Conservation (phyloP, 805 yeast genomes). For the Starmerella vitae region DNA sequence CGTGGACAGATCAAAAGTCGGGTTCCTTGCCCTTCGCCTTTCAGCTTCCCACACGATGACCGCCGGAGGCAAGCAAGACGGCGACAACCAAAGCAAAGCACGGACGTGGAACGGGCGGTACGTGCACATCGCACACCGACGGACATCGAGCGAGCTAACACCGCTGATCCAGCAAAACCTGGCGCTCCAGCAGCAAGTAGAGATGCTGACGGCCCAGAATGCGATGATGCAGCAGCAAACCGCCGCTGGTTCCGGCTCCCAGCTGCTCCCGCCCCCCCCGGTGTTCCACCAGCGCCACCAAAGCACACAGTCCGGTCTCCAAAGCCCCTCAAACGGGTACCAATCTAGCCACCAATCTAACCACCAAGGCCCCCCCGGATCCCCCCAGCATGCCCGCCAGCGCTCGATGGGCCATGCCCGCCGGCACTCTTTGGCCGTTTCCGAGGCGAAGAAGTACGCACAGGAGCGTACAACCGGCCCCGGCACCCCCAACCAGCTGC, state of each 20-base stretch:
- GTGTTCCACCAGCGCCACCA: conserved; percentile 5
- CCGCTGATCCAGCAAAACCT: conserved; percentile 72
- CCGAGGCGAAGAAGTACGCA: conserved; percentile 94
- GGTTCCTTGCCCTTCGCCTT: too few species aligned
- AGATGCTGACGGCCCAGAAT: conserved; percentile 81
- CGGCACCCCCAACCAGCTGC: background rate
- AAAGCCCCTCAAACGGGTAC: too few species aligned
- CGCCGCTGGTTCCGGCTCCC: conserved; percentile 29
- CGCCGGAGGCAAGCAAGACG: conserved; percentile 7
- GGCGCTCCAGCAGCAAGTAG: conserved; percentile 79
- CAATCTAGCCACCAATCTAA: background rate
- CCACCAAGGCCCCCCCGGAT: background rate
- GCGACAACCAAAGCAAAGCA: conserved; percentile 13
- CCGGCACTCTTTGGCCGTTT: conserved; percentile 81
- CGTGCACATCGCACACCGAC: conserved; percentile 88
- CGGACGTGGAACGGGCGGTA: conserved; percentile 31
- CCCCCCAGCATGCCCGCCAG: conserved; percentile 14
- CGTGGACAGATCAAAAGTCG: too few species aligned
- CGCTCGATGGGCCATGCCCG: conserved; percentile 54
- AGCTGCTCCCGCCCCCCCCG: conserved; percentile 14
- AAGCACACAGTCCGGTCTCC: background rate
- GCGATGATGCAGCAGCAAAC: conserved; percentile 70
- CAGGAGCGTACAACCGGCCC: conserved; percentile 53
- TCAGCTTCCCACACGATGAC: too few species aligned
- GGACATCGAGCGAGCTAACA: conserved; percentile 92